Conservation (phyloP, 345 rosid genomes). For the Citrus cavaleriei region DNA sequence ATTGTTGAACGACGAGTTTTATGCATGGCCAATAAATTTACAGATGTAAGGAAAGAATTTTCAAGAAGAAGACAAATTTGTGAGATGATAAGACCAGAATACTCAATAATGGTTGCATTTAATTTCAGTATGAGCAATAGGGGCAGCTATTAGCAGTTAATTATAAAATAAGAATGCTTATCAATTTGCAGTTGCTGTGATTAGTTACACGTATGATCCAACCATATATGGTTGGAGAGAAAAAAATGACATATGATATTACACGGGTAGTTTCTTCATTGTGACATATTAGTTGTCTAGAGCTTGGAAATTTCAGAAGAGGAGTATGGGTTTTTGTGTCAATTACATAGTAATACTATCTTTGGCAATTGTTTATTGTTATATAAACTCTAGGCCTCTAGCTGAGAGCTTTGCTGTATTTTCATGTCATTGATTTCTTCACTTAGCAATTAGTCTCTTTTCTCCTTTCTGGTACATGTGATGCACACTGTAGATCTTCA, state of each 20-base stretch:
- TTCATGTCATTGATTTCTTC: not conserved
- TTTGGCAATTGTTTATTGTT: not conserved
- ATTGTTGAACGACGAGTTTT: not conserved
- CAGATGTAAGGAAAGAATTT: not conserved
- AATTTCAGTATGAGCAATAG: not conserved
- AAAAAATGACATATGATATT: not conserved
- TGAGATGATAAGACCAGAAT: not conserved
- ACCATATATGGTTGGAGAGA: not conserved
- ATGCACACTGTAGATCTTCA: slow-evolving; percentile 10
- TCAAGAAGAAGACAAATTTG: not conserved
- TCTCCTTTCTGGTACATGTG: not conserved
- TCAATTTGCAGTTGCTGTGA: not conserved
- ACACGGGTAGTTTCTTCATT: not conserved
- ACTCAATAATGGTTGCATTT: not conserved
- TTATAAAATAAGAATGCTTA: not conserved
- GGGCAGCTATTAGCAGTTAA: not conserved
- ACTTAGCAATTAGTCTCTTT: not conserved
- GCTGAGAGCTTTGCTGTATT: not conserved
- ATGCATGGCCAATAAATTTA: not conserved
- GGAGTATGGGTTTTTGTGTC: not conserved
- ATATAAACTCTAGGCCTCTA: not conserved
- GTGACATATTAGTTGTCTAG: not conserved
- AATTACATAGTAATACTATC: not conserved
- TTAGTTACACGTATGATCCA: not conserved
- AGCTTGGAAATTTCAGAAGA: not conserved